Evolutionary conservation across 2,329 filamentous ascomycete species (phyloP), one percentile per base, ranked within the genome.

Genomic region (Stagonosporopsis chrysanthemi): DNA sequence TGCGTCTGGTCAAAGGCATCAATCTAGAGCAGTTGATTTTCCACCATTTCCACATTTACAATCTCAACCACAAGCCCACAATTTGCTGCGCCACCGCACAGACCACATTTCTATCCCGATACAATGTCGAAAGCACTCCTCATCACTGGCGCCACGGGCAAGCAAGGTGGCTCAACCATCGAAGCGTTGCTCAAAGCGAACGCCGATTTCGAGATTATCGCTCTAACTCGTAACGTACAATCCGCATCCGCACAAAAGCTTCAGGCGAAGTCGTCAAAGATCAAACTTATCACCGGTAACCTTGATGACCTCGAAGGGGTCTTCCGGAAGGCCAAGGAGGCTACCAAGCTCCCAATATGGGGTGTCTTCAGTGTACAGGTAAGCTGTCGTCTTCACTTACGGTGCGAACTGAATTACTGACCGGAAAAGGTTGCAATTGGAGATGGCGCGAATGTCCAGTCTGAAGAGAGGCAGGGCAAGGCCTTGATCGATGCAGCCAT

Each of bases 251-350:
- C 85, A 1, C 77, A 85, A 65, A 78, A 75, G 22, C 79, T 86
- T 9, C 64, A 72, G 5, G 52, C 75, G 8, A 75, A 80, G 60
- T 82, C 79, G 0, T 49, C 75, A 12, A 81, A 79, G 17, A 80
- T 88, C 66, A 81, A 78, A 35, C 63, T 88, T 1, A 75, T 88
- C 3, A 74, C 84, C 48, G 85, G 85, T 1, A 76, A 88, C 56
- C 75, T 87, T 1, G 76, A 84, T 48, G 71, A 85, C 17, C 70
- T 81, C 0, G 74, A 75, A 0, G 72, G 67, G 0, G 77, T 87
- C n/a, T 87, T 88, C 65, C 58, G 73, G 14, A 77, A 75, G 40
- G 82, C 79, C 1, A 68, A 73, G 23, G 61, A 72, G 5, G 67
- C 71, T 6, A 72, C 73, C 1, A 55, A 61, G 6, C 9, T 45